These are phyloP conservation scores for Blastosporella zonata DNA, from an alignment of 1,284 basidiomycete genomes.

Conservation along the genomic window DNA sequence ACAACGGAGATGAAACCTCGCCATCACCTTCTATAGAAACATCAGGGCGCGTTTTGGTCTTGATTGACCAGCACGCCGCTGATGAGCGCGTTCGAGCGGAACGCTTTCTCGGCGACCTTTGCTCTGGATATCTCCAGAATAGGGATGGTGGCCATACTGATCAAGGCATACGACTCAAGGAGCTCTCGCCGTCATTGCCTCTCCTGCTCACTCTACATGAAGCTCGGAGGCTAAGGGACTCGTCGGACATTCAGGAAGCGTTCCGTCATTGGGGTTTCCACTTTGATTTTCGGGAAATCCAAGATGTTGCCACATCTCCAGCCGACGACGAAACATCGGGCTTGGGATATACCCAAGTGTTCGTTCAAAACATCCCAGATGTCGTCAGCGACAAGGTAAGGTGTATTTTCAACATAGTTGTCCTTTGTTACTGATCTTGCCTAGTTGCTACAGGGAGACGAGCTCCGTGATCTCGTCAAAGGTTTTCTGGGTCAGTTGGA, in stretches of 20 bases:
- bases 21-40: background rate
- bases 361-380: constrained; percentile 57
- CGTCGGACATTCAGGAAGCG: constrained; percentile 39
- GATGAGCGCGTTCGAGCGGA: constrained; percentile 92
- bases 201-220: constrained; percentile 68
- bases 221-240: constrained; percentile 43
- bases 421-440: background rate
- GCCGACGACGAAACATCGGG: constrained; percentile 28
- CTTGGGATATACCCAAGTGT: constrained; percentile 54
- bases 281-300: constrained; percentile 38
- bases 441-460: constrained; percentile 61
- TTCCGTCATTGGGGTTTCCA: constrained; percentile 75
- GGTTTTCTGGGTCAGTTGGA: constrained; percentile 52
- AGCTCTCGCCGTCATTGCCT: constrained; percentile 48
- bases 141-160: constrained; percentile 24
- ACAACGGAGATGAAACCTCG: constrained; percentile 9
- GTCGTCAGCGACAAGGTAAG: constrained; percentile 67
- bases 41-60: constrained; percentile 55
- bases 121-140: constrained; percentile 56
- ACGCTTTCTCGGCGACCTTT: constrained; percentile 69
- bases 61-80: constrained; percentile 95
- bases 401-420: background rate
- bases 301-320: constrained; percentile 17
- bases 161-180: constrained; percentile 36
- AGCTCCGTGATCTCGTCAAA: constrained; percentile 67